Evolutionary conservation across 1,139 yeast species (phyloP).

Genomic region (Suhomyces coccinellae): DNA sequence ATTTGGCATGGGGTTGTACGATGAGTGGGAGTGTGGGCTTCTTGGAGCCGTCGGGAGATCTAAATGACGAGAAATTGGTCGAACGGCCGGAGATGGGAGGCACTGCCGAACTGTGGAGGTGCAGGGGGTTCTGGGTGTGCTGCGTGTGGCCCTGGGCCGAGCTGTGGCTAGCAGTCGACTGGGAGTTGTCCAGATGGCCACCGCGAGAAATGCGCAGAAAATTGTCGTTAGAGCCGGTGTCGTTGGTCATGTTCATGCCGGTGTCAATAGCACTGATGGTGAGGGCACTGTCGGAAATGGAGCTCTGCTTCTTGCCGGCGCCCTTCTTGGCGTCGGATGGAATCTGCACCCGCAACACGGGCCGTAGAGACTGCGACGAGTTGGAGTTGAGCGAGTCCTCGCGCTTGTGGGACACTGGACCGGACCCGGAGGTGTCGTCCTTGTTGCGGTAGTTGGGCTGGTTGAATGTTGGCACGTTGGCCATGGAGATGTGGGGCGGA

Average conservation of each 20-base stretch:
- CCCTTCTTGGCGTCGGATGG: conserved; percentile 41
- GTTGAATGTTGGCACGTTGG: conserved; percentile 33
- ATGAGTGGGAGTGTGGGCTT: conserved; percentile 46
- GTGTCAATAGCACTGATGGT: conserved; percentile 45
- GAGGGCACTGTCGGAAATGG: conserved; percentile 28
- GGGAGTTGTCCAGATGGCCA: conserved; percentile 6
- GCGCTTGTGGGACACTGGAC: conserved; percentile 12
- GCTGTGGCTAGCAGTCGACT: conserved; percentile 5
- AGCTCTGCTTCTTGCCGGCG: conserved; percentile 6
- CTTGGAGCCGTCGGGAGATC: conserved; percentile 36
- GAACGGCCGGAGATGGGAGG: conserved; percentile 21
- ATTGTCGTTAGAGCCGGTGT: conserved; percentile 8
- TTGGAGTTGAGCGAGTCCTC: conserved; percentile 16
- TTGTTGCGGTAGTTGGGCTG: conserved; percentile 17
- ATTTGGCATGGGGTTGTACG: conserved; percentile 27
- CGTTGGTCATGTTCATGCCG: conserved; percentile 12
- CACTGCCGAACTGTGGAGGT: conserved; percentile 11
- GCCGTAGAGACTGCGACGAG: conserved; percentile 31
- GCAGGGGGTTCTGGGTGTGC: neutral
- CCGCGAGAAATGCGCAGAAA: conserved; percentile 4
- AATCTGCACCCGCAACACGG: conserved; percentile 52
- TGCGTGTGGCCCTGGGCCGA: neutral
- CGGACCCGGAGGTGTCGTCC: conserved; percentile 5
- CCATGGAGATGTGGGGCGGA: conserved; percentile 27
- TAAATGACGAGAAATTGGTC: conserved; percentile 33